Evolutionary conservation across 805 yeast species (phyloP).

Genomic region (Maudiozyma turicensis): DNA sequence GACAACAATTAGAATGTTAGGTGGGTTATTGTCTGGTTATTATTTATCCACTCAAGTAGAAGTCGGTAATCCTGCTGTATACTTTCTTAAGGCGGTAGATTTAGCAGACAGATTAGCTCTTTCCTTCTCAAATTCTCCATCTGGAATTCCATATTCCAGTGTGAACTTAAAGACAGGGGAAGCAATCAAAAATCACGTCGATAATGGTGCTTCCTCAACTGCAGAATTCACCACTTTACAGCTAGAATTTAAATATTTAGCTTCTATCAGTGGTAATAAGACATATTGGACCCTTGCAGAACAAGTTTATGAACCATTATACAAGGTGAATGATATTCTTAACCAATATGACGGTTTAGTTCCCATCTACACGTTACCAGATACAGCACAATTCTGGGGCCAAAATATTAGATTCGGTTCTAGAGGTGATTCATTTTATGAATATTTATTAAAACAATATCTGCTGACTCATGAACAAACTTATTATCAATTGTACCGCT

Average conservation of each 20-base stretch:
- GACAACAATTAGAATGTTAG: constrained; percentile 90
- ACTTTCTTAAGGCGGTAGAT: constrained; percentile 67
- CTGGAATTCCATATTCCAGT: constrained; percentile 73
- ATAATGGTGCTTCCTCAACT: constrained; percentile 73
- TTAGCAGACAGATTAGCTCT: constrained; percentile 66
- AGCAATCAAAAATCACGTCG: constrained; percentile 53
- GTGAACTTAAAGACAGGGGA: constrained; percentile 59
- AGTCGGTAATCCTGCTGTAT: constrained; percentile 30
- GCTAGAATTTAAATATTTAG: constrained; percentile 74
- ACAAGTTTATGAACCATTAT: constrained; percentile 59
- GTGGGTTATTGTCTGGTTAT: constrained; percentile 81
- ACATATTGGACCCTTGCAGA: constrained; percentile 75
- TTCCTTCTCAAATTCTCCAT: constrained; percentile 47
- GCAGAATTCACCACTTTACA: constrained; percentile 87
- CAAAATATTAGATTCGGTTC: constrained; percentile 70
- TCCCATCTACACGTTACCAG: constrained; percentile 72
- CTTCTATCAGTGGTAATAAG: constrained; percentile 69
- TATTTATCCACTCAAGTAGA: constrained; percentile 44
- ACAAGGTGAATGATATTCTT: constrained; percentile 38
- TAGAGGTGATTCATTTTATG: constrained; percentile 89
- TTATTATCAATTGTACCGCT: constrained; percentile 67
- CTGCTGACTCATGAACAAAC: constrained; percentile 59
- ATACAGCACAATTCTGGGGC: constrained; percentile 60
- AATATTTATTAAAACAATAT: constrained; percentile 77
- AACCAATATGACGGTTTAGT: constrained; percentile 53